Conservation (phyloP, 2,329 filamentous ascomycete genomes). For the Fusarium xylarioides region DNA sequence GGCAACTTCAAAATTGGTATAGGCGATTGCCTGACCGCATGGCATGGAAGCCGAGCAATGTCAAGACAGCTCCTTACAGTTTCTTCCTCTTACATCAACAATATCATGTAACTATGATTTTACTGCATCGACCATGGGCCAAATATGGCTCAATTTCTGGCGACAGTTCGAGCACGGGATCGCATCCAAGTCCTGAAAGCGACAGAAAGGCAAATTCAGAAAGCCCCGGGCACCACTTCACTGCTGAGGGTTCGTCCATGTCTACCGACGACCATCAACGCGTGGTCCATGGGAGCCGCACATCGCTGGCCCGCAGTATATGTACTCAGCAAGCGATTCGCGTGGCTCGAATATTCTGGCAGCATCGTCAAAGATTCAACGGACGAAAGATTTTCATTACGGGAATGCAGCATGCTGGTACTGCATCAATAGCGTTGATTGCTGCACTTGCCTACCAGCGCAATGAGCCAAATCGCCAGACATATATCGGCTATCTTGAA, state of each 20-base stretch:
- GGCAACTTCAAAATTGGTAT: constrained; percentile 65
- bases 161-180: constrained; percentile 44
- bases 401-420: constrained; percentile 63
- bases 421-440: constrained; percentile 62
- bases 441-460: constrained; percentile 55
- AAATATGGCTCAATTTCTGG: constrained; percentile 55
- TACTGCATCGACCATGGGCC: constrained; percentile 63
- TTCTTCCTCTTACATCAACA: constrained; percentile 66
- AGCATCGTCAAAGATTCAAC: constrained; percentile 62
- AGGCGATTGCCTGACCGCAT: constrained; percentile 58
- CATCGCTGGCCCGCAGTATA: constrained; percentile 58
- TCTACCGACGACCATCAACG: constrained; percentile 47
- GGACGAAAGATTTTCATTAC: constrained; percentile 60
- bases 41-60: constrained; percentile 61
- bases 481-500: constrained; percentile 59
- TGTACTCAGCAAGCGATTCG: constrained; percentile 65
- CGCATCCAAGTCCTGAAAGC: constrained; percentile 46
- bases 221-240: constrained; percentile 24
- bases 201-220: constrained; percentile 30
- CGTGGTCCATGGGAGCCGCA: constrained; percentile 53
- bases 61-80: constrained; percentile 58
- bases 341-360: constrained; percentile 63
- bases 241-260: constrained; percentile 31
- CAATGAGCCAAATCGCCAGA: constrained; percentile 49
- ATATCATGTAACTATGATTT: constrained; percentile 62